Conservation (phyloP, 2,329 filamentous ascomycete species). For the Pyricularia sp. region DNA sequence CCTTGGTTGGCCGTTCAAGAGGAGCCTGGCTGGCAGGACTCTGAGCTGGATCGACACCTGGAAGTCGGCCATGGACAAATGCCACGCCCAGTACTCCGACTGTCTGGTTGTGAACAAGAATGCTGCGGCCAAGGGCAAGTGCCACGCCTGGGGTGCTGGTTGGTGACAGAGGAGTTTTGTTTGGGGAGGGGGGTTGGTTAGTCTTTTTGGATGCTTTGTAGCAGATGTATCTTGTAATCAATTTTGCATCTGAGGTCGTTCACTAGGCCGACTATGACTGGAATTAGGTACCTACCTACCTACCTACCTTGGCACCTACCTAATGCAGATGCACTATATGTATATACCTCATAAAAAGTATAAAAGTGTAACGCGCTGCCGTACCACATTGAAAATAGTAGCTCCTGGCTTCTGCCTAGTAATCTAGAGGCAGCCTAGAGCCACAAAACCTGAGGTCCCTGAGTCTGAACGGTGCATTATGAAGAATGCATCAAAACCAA, state of each 20-base stretch:
- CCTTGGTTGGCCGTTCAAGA: constrained; percentile 1
- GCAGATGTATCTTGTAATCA: not conserved
- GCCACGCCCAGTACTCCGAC: constrained; percentile 34
- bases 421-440: no score
- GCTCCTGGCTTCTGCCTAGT: no score
- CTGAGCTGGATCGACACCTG: constrained; percentile 14
- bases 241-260: no score
- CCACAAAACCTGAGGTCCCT: no score
- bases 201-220: not conserved
- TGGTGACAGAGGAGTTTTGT: constrained; percentile 8
- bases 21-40: constrained; percentile 7
- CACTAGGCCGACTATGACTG: no score
- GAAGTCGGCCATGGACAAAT: constrained; percentile 24
- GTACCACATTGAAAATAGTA: no score
- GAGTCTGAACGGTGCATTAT: not conserved
- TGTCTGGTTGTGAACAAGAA: constrained; percentile 30
- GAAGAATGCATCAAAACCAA: not conserved
- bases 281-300: no score
- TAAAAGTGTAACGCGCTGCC: no score
- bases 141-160: constrained; percentile 20
- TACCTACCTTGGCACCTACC: no score
- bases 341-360: no score
- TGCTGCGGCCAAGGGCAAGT: constrained; percentile 24
- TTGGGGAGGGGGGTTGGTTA: not conserved
- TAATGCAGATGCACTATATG: no score